Evolutionary conservation across 1,139 yeast genomes (phyloP).

Genomic region (Petasospora fabianii): DNA sequence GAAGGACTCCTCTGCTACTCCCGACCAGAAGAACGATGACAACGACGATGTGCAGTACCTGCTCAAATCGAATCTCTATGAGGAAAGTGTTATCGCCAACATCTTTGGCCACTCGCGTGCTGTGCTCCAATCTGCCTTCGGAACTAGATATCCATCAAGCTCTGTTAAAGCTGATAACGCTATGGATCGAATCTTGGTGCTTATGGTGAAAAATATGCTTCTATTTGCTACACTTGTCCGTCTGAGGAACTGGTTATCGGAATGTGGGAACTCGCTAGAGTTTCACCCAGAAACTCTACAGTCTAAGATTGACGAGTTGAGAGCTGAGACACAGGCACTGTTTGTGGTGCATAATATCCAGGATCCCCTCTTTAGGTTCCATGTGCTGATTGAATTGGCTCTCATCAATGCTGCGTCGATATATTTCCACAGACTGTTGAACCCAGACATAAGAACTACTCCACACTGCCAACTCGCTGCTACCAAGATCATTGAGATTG

Average conservation of each 20-base stretch:
- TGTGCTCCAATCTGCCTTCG: constrained; percentile 4
- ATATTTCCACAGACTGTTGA: constrained; percentile 7
- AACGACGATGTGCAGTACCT: constrained; percentile 6
- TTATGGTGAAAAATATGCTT: constrained; percentile 12
- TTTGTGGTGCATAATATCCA: background rate
- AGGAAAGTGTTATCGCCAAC: constrained; percentile 6
- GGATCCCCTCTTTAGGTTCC: constrained; percentile 5
- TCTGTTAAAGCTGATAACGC: constrained; percentile 1
- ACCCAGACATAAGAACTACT: constrained; percentile 7
- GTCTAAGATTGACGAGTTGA: constrained; percentile 5
- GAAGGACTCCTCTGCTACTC: background rate
- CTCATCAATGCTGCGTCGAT: constrained; percentile 5
- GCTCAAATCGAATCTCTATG: constrained; percentile 6
- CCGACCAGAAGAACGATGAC: background rate
- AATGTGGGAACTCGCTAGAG: constrained; percentile 9
- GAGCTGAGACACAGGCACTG: constrained; percentile 4
- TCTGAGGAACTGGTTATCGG: constrained; percentile 7
- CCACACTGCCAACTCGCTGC: constrained; percentile 6
- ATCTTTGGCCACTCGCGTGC: constrained; percentile 4
- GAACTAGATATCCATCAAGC: constrained; percentile 4
- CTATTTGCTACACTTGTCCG: constrained; percentile 9
- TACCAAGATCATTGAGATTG: constrained; percentile 5
- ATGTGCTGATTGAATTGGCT: constrained; percentile 6
- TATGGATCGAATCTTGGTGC: constrained; percentile 5
- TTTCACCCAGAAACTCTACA: constrained; percentile 5